phyloP scores from a whole-genome alignment of 805 yeast species.

The Lachancea meyersii region DNA sequence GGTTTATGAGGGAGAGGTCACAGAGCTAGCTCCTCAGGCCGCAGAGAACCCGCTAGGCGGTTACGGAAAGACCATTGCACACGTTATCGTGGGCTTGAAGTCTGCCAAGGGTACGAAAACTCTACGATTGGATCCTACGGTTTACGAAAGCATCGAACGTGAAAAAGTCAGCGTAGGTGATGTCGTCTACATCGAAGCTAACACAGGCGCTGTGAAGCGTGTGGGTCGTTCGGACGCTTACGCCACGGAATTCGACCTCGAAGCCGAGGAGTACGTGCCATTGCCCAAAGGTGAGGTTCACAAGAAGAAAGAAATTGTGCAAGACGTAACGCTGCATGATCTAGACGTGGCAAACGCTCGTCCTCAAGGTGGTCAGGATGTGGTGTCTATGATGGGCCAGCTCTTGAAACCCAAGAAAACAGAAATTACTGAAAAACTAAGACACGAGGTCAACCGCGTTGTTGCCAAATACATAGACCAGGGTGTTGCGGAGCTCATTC shows the following conservation, averaged over 20 bases:
- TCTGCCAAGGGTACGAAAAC: conserved; percentile 89
- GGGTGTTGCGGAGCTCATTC: conserved; percentile 95
- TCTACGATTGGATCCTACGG: conserved; percentile 82
- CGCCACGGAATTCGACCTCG: conserved; percentile 96
- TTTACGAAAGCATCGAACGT: conserved; percentile 89
- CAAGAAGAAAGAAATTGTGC: conserved; percentile 95
- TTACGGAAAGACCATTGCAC: conserved; percentile 92
- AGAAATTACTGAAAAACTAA: conserved; percentile 90
- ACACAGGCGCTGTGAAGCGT: conserved; percentile 94
- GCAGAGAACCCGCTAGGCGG: conserved; percentile 96
- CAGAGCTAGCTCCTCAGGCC: conserved; percentile 92
- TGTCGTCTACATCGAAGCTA: conserved; percentile 93
- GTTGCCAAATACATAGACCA: conserved; percentile 95
- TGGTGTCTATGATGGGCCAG: conserved; percentile 94
- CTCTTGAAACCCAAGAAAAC: conserved; percentile 93
- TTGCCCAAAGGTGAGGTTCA: conserved; percentile 98
- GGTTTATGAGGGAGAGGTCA: conserved; percentile 97
- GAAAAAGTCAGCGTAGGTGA: conserved; percentile 94
- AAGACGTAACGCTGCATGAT: conserved; percentile 94
- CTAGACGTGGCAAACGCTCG: conserved; percentile 93
- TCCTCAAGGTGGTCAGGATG: conserved; percentile 96
- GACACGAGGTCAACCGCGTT: conserved; percentile 90
- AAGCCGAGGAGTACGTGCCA: conserved; percentile 98
- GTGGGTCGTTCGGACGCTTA: conserved; percentile 98
- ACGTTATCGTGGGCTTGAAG: conserved; percentile 89